Percentiles rank a stretch among this genome's conserved stretches.
Conservation (phyloP, 805 yeast species). For the Pichia scutulata region DNA sequence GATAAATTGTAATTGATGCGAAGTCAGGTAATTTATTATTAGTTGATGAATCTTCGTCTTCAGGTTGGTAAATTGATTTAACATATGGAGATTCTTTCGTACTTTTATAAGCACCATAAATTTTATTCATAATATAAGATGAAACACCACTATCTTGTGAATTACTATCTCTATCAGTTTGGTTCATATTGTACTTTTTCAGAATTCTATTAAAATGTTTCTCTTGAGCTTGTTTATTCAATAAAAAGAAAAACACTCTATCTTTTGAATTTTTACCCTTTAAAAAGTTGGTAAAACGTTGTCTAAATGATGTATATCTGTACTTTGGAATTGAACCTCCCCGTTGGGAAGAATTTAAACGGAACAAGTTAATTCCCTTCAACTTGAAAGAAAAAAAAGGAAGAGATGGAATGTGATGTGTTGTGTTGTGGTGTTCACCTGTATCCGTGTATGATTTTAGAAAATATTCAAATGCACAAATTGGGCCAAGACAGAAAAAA, state of each 20-base stretch:
- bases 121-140: slow-evolving; percentile 30
- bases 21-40: slow-evolving; percentile 40
- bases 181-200: neutral
- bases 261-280: slow-evolving; percentile 15
- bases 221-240: slow-evolving; percentile 16
- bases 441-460: neutral
- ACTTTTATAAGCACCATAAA: slow-evolving; percentile 41
- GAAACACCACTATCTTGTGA: slow-evolving; percentile 16
- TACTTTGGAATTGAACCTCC: neutral
- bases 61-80: slow-evolving; percentile 32
- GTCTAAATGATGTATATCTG: neutral
- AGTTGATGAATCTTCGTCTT: neutral
- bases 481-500: neutral
- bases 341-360: slow-evolving; percentile 5
- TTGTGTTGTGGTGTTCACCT: no score
- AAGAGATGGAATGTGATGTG: no score
- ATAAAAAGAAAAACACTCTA: slow-evolving; percentile 22
- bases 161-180: neutral
- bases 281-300: neutral
- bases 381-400: neutral
- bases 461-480: neutral
- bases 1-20: slow-evolving; percentile 53
- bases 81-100: slow-evolving; percentile 44
- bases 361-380: neutral
- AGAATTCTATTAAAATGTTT: slow-evolving; percentile 10